phyloP scores from a whole-genome alignment of 2,329 filamentous ascomycete species.

The Fusarium sterilihyphosum region DNA sequence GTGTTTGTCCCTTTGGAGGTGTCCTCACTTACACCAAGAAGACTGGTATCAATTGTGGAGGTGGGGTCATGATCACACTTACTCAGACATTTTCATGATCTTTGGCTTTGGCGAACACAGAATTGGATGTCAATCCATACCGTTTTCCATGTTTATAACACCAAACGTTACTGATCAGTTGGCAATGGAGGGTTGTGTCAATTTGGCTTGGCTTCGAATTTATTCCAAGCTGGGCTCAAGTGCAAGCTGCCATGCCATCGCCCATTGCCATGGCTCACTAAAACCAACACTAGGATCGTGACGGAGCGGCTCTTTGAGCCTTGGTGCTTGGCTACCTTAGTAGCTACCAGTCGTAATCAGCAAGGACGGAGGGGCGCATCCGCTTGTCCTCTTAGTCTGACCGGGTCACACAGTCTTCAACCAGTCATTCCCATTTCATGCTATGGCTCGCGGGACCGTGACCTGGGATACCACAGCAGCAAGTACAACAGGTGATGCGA shows the following conservation, averaged over 20 bases:
- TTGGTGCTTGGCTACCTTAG: constrained; percentile 18
- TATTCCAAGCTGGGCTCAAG: background rate
- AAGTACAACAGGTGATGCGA: constrained; percentile 34
- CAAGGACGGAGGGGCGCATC: constrained; percentile 32
- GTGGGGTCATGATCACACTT: background rate
- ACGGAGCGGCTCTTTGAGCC: constrained; percentile 43
- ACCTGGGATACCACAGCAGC: constrained; percentile 13
- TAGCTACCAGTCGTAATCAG: constrained; percentile 22
- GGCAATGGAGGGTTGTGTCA: constrained; percentile 31
- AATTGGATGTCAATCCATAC: background rate
- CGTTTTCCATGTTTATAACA: constrained; percentile 11
- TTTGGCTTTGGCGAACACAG: background rate
- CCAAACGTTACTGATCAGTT: constrained; percentile 18
- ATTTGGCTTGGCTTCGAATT: constrained; percentile 19
- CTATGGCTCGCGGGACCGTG: constrained; percentile 29
- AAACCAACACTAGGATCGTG: constrained; percentile 43
- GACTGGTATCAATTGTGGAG: background rate
- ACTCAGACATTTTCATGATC: constrained; percentile 4
- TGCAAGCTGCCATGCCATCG: background rate
- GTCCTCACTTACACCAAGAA: constrained; percentile 1
- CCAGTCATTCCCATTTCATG: constrained; percentile 39
- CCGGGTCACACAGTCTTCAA: constrained; percentile 34
- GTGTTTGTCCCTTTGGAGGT: background rate
- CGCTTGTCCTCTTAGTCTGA: constrained; percentile 33
- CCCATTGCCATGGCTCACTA: background rate